phyloP scores from a whole-genome alignment of 768 basidiomycete species.

The Cyathus striatus region DNA sequence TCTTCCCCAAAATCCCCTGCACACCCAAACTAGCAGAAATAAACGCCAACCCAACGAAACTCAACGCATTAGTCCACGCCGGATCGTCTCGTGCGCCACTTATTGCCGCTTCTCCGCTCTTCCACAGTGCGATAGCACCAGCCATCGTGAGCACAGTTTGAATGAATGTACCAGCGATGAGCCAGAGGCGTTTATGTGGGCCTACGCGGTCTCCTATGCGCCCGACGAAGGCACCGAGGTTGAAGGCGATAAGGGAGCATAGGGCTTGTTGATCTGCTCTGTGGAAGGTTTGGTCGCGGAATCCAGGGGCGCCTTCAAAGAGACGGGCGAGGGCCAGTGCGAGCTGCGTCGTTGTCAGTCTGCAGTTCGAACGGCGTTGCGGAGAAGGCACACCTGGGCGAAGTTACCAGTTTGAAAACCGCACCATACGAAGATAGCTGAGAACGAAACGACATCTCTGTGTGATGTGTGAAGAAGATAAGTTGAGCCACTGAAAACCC shows the following conservation, averaged over 20 bases:
- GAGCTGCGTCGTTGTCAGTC: constrained; percentile 36
- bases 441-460: constrained; percentile 71
- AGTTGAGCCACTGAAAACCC: no score
- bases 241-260: constrained; percentile 73
- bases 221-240: constrained; percentile 71
- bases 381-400: constrained; percentile 42
- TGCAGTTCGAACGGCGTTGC: background rate
- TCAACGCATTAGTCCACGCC: constrained; percentile 61
- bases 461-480: background rate
- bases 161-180: constrained; percentile 63
- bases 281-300: constrained; percentile 61
- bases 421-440: constrained; percentile 80
- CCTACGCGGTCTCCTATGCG: constrained; percentile 84
- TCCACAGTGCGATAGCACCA: constrained; percentile 67
- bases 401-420: constrained; percentile 83
- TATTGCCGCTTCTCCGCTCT: constrained; percentile 53
- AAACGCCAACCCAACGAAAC: constrained; percentile 71
- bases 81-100: constrained; percentile 53
- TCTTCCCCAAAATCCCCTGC: constrained; percentile 83
- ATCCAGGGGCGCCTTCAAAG: constrained; percentile 48
- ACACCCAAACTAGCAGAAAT: constrained; percentile 80
- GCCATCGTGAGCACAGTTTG: constrained; percentile 77
- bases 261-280: constrained; percentile 81
- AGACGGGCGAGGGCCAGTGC: constrained; percentile 77
- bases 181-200: constrained; percentile 67